These are phyloP conservation scores for Gossypium rotundifolium DNA, from an alignment of 345 rosid genomes.

Conservation along the genomic window DNA sequence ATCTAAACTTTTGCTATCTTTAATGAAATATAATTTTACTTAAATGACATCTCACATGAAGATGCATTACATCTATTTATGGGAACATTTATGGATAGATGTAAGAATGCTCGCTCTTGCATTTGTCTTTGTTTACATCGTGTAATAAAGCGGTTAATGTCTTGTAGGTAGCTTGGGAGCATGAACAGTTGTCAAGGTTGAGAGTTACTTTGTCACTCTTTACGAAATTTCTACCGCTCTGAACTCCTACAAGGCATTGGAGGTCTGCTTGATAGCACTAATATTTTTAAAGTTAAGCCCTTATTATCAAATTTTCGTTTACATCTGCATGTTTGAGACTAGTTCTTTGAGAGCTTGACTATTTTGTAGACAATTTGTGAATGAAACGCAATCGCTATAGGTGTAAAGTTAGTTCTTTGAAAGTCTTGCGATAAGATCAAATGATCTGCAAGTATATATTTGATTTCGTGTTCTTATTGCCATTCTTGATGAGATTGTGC, in stretches of 20 bases:
- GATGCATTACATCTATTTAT: background rate
- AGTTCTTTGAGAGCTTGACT: constrained; percentile 21
- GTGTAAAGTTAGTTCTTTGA: too few relatives aligned
- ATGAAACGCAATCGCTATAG: too few relatives aligned
- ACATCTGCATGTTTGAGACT: background rate
- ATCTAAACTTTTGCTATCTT: background rate
- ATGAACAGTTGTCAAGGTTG: constrained; percentile 90
- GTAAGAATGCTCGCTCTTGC: background rate
- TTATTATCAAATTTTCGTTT: background rate
- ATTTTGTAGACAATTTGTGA: too few relatives aligned
- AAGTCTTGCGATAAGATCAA: too few relatives aligned
- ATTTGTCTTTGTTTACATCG: constrained; percentile 14
- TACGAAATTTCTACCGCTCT: constrained; percentile 65
- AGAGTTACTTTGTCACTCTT: constrained; percentile 90
- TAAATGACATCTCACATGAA: background rate
- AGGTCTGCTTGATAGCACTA: constrained; percentile 74
- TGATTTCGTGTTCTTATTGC: too few relatives aligned
- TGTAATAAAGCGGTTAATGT: constrained; percentile 28
- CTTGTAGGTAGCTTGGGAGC: constrained; percentile 99
- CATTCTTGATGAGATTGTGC: too few relatives aligned
- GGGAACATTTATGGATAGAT: background rate
- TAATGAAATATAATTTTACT: background rate
- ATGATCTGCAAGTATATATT: too few relatives aligned
- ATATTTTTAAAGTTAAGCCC: constrained; percentile 6
- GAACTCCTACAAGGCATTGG: constrained; percentile 72